Evolutionary conservation across 805 yeast genomes (phyloP).

Genomic region (Saccharomycopsis capsularis): DNA sequence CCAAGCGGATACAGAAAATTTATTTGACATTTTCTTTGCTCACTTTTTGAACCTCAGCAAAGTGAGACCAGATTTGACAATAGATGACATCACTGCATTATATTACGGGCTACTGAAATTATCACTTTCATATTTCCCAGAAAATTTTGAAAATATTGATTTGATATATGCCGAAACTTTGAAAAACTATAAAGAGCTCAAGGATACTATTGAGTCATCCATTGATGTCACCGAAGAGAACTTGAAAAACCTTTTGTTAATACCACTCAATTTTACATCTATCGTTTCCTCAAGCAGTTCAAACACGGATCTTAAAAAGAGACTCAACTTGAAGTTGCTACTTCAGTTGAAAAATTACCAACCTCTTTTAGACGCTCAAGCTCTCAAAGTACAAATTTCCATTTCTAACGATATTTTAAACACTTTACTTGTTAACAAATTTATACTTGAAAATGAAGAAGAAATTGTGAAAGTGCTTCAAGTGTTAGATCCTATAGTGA

Average conservation of each 20-base stretch:
- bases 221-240: constrained; percentile 30
- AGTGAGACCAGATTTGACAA: constrained; percentile 56
- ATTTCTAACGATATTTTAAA: constrained; percentile 58
- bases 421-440: constrained; percentile 39
- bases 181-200: constrained; percentile 32
- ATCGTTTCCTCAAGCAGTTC: constrained; percentile 7
- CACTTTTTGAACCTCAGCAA: constrained; percentile 52
- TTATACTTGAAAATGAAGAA: constrained; percentile 34
- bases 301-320: constrained; percentile 29
- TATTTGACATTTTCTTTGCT: constrained; percentile 61
- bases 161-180: constrained; percentile 50
- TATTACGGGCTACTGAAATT: constrained; percentile 60
- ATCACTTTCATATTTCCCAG: constrained; percentile 60
- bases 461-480: constrained; percentile 56
- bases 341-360: constrained; percentile 43
- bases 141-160: constrained; percentile 53
- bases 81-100: constrained; percentile 58
- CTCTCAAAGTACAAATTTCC: constrained; percentile 43
- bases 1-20: constrained; percentile 15
- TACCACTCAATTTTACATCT: constrained; percentile 39
- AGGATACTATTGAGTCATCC: constrained; percentile 23
- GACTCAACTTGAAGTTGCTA: constrained; percentile 26
- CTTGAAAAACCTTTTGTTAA: constrained; percentile 40
- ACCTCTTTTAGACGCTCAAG: constrained; percentile 48
- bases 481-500: constrained; percentile 49